Evolutionary conservation across 768 basidiomycete genomes (phyloP).

Genomic region (Amanita pallidorosea): DNA sequence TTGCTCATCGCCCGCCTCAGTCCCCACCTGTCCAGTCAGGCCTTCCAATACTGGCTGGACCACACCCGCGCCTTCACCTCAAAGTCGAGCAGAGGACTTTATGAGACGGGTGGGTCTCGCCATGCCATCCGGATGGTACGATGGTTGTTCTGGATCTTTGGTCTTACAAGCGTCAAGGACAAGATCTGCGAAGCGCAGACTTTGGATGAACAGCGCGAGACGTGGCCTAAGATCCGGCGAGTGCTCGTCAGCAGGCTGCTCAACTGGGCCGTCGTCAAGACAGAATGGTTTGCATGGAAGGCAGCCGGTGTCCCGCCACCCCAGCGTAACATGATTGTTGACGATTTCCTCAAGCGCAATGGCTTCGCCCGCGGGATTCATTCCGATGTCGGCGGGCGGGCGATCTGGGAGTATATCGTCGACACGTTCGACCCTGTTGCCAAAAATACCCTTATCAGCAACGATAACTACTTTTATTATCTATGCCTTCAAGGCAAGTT

Average conservation of each 20-base stretch:
- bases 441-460: slow-evolving; percentile 39
- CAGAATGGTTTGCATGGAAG: slow-evolving; percentile 60
- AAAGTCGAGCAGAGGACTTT: slow-evolving; percentile 61
- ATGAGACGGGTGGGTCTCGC: slow-evolving; percentile 13
- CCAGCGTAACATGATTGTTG: slow-evolving; percentile 50
- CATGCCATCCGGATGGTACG: slow-evolving; percentile 46
- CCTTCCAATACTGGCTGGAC: slow-evolving; percentile 70
- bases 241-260: slow-evolving; percentile 44
- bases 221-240: slow-evolving; percentile 56
- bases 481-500: slow-evolving; percentile 21
- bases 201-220: slow-evolving; percentile 42
- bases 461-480: slow-evolving; percentile 60
- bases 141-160: slow-evolving; percentile 47
- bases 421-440: slow-evolving; percentile 42
- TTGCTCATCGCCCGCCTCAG: slow-evolving; percentile 53
- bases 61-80: slow-evolving; percentile 40
- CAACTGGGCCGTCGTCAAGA: slow-evolving; percentile 45
- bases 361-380: background rate
- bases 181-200: slow-evolving; percentile 44
- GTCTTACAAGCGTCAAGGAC: slow-evolving; percentile 49
- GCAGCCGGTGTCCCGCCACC: slow-evolving; percentile 68
- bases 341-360: slow-evolving; percentile 24
- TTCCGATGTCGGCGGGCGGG: background rate
- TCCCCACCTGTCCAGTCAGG: slow-evolving; percentile 57
- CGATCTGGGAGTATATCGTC: slow-evolving; percentile 36